These are phyloP conservation scores for Pyrenochaeta sp. DNA, from an alignment of 2,329 filamentous ascomycete genomes.

Conservation along the genomic window DNA sequence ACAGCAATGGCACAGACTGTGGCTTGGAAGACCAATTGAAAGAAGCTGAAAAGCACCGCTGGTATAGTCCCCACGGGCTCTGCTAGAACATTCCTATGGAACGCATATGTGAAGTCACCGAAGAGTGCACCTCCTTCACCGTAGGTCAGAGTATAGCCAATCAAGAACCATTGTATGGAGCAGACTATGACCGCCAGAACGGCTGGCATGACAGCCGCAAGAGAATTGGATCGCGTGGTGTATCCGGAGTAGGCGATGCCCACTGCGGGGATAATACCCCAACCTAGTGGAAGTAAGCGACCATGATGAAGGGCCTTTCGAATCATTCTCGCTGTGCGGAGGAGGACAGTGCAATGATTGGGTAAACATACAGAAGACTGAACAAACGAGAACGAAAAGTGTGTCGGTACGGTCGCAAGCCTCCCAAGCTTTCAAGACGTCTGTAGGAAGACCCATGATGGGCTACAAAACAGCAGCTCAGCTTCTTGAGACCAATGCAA, in stretches of 20 bases:
- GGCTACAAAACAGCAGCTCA: not conserved
- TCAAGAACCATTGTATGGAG: constrained; percentile 60
- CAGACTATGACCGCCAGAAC: constrained; percentile 59
- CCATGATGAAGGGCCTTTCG: not conserved
- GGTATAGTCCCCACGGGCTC: constrained; percentile 61
- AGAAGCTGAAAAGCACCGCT: constrained; percentile 61
- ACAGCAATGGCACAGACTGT: constrained; percentile 62
- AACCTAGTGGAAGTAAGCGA: constrained; percentile 40
- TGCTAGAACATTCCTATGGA: constrained; percentile 57
- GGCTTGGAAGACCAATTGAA: constrained; percentile 60
- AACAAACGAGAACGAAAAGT: constrained; percentile 61
- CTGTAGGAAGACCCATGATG: constrained; percentile 35
- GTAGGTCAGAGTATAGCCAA: constrained; percentile 61
- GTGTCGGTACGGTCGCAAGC: constrained; percentile 63
- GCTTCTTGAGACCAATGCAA: not conserved
- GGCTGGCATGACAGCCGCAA: constrained; percentile 59
- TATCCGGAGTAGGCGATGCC: constrained; percentile 62
- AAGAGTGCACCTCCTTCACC: constrained; percentile 57
- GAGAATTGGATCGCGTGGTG: constrained; percentile 57
- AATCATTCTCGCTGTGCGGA: not conserved
- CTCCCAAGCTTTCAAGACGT: constrained; percentile 56
- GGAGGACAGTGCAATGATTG: not conserved
- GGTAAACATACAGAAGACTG: constrained; percentile 54
- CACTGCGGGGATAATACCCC: constrained; percentile 62
- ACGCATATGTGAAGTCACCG: constrained; percentile 56